Base-by-base conservation (phyloP, 768 basidiomycete genomes). In the Termitomyces sp. region DNA sequence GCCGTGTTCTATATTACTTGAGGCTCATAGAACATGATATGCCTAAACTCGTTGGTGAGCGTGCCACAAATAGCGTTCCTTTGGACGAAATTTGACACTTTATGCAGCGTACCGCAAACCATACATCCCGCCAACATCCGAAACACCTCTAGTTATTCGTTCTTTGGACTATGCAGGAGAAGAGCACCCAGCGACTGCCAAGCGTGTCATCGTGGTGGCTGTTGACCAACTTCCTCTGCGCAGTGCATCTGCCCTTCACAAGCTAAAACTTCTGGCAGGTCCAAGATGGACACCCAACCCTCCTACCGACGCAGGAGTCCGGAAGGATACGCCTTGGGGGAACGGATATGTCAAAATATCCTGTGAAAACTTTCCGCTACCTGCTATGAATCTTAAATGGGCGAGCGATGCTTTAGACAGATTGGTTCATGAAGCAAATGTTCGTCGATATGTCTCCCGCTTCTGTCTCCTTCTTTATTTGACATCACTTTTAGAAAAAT, bases 381-480 rank as follows among this genome's bases (percentile, higher is more conserved):
- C 86, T 2, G 77, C 83, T 25, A 88, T 91, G 89, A 99, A 99
- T 70, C 75, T 96, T 63, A 96, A 95, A 70, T 96, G 93, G 89
- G 91, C 89, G 38, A 89, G 88, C 60, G 95, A 98, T 66, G 79
- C 84, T 15, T 69, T 99, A 52, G 89, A 94, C 64, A 73, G 79
- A 61, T 72, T 99, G 40, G 68, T 98, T 57, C 71, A 69, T n/a
- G 87, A 86, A 63, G 91, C 94, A 10, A 93, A 94, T 68, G 96
- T 97, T 65, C 62, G 92, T 81, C 20, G 38, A 20, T 31, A 5
- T 56, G 18, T 29, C 22, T 32, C 12, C 41, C 11, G 55, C 31
- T 15, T 45, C 13, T 31, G 15, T 20, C 31, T 20, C 18, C 22
- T 18, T 27, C 35, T 31, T 35, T 23, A n/a, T 32, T 33, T 54